Evolutionary conservation across 768 basidiomycete genomes (phyloP).

Genomic region (Serendipita sp.): DNA sequence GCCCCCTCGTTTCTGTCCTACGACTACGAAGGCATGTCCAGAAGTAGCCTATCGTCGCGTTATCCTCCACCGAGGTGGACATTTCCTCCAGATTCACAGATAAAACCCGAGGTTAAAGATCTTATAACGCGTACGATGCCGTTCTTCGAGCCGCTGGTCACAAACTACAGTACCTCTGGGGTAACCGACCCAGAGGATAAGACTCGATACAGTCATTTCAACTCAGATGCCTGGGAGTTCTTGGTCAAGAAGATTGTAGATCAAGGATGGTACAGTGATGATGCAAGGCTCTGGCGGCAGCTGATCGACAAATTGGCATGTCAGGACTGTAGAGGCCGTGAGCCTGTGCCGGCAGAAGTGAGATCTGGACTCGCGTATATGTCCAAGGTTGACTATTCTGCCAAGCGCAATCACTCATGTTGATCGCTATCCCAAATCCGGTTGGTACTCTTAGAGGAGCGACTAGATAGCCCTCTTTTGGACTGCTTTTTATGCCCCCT

Average conservation of each 20-base stretch:
- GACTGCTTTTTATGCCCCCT: background rate
- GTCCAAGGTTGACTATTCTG: background rate
- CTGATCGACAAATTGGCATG: background rate
- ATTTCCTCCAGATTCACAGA: background rate
- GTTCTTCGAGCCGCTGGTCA: conserved; percentile 1
- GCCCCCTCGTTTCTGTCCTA: conserved; percentile 3
- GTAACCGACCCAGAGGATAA: background rate
- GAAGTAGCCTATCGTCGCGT: background rate
- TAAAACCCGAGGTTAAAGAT: background rate
- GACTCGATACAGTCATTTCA: background rate
- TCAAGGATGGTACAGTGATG: background rate
- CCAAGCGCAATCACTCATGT: background rate
- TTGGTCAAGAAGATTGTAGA: background rate
- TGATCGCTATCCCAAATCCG: background rate
- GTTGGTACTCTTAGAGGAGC: too few species aligned
- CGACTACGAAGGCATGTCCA: background rate
- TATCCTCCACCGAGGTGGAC: background rate
- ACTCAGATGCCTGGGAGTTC: background rate
- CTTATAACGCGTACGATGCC: background rate
- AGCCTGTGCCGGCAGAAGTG: background rate
- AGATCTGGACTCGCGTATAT: conserved; percentile 3
- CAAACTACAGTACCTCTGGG: background rate
- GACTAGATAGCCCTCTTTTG: background rate
- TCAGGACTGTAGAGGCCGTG: background rate
- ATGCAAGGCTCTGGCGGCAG: background rate